Conservation (phyloP, 2,329 filamentous ascomycete genomes). For the Arthrobotrys pseudoclavata region DNA sequence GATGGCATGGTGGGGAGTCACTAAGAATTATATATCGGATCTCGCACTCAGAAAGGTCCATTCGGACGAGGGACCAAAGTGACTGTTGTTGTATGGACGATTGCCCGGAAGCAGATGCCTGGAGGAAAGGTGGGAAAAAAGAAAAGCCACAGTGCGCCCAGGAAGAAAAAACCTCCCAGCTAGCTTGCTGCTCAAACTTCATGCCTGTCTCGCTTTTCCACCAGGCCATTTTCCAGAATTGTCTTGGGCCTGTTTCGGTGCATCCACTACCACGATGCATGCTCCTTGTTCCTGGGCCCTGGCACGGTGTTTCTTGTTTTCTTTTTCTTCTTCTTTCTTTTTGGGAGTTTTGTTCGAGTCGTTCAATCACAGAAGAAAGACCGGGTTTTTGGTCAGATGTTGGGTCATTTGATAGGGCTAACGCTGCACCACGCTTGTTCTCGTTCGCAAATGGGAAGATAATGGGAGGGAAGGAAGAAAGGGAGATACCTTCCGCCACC, state of each 20-base stretch:
- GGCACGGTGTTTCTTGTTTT: conserved; percentile 33
- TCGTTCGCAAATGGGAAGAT: conserved; percentile 54
- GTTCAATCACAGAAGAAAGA: conserved; percentile 29
- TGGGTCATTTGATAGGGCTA: conserved; percentile 60
- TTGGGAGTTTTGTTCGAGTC: conserved; percentile 1
- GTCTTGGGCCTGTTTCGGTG: conserved; percentile 59
- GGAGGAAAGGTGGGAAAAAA: conserved; percentile 53
- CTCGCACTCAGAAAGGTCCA: conserved; percentile 40
- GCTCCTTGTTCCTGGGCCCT: conserved; percentile 51
- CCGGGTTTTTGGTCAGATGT: conserved; percentile 57
- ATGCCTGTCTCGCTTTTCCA: conserved; percentile 59
- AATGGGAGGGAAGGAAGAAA: conserved; percentile 23
- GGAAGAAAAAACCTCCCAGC: conserved; percentile 61
- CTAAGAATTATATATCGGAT: conserved; percentile 59
- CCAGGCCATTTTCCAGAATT: conserved; percentile 59
- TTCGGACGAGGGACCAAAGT: conserved; percentile 48
- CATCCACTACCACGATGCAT: conserved; percentile 41
- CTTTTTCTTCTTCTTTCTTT: conserved; percentile 19
- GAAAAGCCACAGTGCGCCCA: conserved; percentile 29
- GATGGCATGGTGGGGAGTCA: conserved; percentile 55
- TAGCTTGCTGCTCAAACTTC: conserved; percentile 62
- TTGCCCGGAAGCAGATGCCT: conserved; percentile 59
- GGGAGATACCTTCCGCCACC: conserved; percentile 40
- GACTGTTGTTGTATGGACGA: conserved; percentile 53
- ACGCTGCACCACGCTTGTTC: conserved; percentile 38